phyloP scores from a whole-genome alignment of 2,329 filamentous ascomycete genomes.

The Penicillium aurantiogriseum region DNA sequence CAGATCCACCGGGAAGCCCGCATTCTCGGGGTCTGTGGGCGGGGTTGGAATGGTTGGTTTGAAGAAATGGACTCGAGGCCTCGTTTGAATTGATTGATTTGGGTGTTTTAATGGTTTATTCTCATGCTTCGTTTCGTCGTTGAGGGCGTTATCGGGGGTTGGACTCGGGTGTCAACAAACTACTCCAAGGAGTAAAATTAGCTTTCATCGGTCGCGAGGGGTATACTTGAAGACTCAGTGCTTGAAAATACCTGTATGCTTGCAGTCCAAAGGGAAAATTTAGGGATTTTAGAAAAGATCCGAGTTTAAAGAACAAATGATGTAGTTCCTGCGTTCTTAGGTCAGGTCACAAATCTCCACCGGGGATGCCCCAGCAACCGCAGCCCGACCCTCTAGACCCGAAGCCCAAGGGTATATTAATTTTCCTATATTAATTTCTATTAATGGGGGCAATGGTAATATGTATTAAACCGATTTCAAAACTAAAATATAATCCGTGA shows the following conservation, averaged over 20 bases:
- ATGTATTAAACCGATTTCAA: background rate
- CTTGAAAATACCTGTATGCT: background rate
- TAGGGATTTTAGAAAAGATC: background rate
- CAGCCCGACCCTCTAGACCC: conserved; percentile 17
- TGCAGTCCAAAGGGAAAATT: background rate
- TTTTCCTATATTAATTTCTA: background rate
- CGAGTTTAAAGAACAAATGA: conserved; percentile 15
- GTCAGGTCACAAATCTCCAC: conserved; percentile 33
- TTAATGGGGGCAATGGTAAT: background rate
- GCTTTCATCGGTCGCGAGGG: conserved; percentile 2
- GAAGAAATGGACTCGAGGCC: background rate
- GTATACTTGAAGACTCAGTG: background rate
- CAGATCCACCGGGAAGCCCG: conserved; percentile 35
- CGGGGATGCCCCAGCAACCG: conserved; percentile 36
- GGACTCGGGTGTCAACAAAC: conserved; percentile 33
- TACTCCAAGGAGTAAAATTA: conserved; percentile 33
- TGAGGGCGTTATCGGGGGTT: conserved; percentile 9
- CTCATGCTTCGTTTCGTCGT: conserved; percentile 13
- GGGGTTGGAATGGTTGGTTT: background rate
- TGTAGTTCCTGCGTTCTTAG: conserved; percentile 17
- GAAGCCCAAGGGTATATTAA: background rate
- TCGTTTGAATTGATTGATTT: background rate
- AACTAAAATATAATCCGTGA: background rate
- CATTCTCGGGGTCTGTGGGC: conserved; percentile 28
- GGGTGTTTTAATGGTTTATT: background rate